Percentiles rank a stretch among this genome's conserved stretches.
Conservation (phyloP, 371 early-diverging fungal species). For the Mortierella sp. region DNA sequence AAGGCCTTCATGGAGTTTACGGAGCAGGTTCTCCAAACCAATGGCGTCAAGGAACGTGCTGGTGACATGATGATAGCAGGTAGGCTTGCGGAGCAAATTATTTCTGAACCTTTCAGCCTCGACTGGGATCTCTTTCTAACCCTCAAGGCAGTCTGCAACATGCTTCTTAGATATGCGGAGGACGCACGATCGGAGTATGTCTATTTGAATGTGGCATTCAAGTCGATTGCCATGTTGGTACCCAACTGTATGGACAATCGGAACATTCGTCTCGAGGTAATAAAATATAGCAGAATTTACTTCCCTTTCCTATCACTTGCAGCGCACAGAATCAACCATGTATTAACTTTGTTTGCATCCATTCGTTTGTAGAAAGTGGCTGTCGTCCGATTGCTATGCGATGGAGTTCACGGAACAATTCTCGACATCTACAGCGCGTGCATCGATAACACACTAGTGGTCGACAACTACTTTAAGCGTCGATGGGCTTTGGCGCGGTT, state of each 20-base stretch:
- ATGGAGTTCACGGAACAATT: conserved; percentile 27
- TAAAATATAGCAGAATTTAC: neutral
- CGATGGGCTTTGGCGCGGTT: conserved; percentile 32
- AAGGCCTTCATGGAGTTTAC: conserved; percentile 27
- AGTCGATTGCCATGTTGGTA: conserved; percentile 24
- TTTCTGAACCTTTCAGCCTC: neutral
- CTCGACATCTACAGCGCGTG: conserved; percentile 20
- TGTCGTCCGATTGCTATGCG: conserved; percentile 22
- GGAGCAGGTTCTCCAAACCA: conserved; percentile 18
- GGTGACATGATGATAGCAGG: conserved; percentile 30
- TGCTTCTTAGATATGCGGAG: conserved; percentile 35
- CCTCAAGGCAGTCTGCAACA: conserved; percentile 32
- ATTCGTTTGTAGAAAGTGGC: conserved; percentile 5
- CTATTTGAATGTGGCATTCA: conserved; percentile 27
- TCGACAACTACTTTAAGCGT: conserved; percentile 15
- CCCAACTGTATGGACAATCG: conserved; percentile 32
- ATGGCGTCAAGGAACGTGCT: conserved; percentile 14
- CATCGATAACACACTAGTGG: conserved; percentile 7
- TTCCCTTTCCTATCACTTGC: neutral
- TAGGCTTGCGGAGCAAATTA: conserved; percentile 19
- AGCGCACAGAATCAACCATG: too few species aligned
- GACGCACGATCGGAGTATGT: conserved; percentile 33
- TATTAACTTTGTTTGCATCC: neutral
- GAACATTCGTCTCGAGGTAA: conserved; percentile 37
- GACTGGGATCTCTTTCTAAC: neutral